These are phyloP conservation scores for Curvularia hawaiiensis DNA, from an alignment of 2,329 filamentous ascomycete species.

Conservation along the genomic window DNA sequence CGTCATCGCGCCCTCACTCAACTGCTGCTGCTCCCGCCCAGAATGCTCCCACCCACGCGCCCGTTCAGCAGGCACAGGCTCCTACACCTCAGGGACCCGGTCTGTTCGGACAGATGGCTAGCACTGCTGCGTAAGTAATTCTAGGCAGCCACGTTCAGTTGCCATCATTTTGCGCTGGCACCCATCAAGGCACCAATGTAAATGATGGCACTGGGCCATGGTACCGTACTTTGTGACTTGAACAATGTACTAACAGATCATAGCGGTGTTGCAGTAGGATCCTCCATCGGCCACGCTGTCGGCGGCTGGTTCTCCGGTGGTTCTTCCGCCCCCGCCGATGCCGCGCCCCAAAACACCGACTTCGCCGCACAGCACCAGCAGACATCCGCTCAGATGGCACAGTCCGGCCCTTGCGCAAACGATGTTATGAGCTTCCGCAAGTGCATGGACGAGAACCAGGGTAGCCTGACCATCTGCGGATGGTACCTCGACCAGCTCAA, in stretches of 20 bases:
- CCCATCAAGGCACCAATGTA: not conserved
- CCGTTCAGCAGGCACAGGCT: conserved; percentile 51
- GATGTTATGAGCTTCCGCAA: conserved; percentile 87
- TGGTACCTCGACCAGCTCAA: conserved; percentile 97
- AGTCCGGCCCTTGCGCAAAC: conserved; percentile 64
- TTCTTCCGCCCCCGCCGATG: conserved; percentile 60
- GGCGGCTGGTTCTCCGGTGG: conserved; percentile 85
- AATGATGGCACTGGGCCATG: not conserved
- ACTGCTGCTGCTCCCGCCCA: conserved; percentile 61
- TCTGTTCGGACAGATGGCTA: conserved; percentile 95
- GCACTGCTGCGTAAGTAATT: conserved; percentile 86
- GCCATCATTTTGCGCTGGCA: not conserved
- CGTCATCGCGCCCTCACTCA: conserved; percentile 62
- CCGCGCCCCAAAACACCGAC: conserved; percentile 44
- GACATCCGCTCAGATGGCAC: conserved; percentile 50
- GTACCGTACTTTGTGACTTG: not conserved
- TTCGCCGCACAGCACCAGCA: conserved; percentile 33
- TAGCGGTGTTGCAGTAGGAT: conserved; percentile 95
- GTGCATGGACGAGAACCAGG: conserved; percentile 95
- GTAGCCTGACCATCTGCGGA: conserved; percentile 93
- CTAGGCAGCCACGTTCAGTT: conserved; percentile 2
- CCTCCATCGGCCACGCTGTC: conserved; percentile 92
- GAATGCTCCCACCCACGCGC: conserved; percentile 50
- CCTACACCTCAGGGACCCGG: conserved; percentile 71
- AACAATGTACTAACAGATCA: conserved; percentile 2